Conservation (phyloP, 2,329 filamentous ascomycete genomes). For the Fusarium sp. region DNA sequence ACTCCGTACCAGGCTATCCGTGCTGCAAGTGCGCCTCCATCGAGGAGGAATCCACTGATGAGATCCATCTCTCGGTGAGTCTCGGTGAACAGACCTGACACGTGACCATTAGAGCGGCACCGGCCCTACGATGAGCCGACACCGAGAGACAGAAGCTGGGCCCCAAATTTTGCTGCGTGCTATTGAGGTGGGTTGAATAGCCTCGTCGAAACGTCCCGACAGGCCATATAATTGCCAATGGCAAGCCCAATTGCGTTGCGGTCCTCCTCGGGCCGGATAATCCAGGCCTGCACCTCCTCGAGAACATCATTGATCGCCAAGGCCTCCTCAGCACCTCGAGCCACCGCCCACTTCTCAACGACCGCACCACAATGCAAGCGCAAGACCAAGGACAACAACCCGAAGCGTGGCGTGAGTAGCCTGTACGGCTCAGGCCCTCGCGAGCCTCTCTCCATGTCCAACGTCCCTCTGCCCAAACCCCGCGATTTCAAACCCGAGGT, state of each 20-base stretch:
- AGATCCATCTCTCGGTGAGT: conserved; percentile 37
- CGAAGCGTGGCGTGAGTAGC: conserved; percentile 79
- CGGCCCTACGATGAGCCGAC: conserved; percentile 30
- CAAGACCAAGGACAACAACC: conserved; percentile 75
- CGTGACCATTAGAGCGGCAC: conserved; percentile 4
- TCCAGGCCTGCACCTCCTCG: conserved; percentile 26
- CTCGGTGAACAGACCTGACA: conserved; percentile 11
- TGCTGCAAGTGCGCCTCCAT: conserved; percentile 44
- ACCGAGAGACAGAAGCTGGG: conserved; percentile 18
- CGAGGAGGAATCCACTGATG: conserved; percentile 30
- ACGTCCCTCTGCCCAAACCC: conserved; percentile 76
- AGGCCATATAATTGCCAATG: conserved; percentile 42
- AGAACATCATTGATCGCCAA: conserved; percentile 20
- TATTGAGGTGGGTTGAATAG: conserved; percentile 32
- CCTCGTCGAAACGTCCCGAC: conserved; percentile 26
- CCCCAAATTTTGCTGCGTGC: conserved; percentile 37
- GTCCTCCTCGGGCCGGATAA: conserved; percentile 40
- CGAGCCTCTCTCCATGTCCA: conserved; percentile 75
- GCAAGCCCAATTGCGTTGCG: conserved; percentile 43
- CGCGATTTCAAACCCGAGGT: conserved; percentile 64
- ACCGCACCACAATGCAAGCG: conserved; percentile 59
- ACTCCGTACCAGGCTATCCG: conserved; percentile 38
- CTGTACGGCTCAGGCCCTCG: conserved; percentile 78
- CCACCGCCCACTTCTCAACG: conserved; percentile 59
- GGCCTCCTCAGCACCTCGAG: conserved; percentile 22